Base-by-base conservation (phyloP, 306 rosid species). In the Betula pendula region DNA sequence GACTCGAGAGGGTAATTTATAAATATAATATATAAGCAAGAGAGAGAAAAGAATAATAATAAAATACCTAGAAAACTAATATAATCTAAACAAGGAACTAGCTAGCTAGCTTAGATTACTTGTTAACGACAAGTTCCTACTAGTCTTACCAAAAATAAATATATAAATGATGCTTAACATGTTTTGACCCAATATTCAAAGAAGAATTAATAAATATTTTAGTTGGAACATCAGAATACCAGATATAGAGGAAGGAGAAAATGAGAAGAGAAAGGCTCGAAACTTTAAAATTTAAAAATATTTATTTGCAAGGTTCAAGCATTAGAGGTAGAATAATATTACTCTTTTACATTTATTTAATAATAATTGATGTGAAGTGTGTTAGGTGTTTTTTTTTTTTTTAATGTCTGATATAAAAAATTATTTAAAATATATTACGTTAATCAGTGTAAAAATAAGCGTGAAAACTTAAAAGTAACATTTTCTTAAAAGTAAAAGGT, bases 121-220 rank as follows among this genome's bases (percentile, higher is more conserved):
- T 25, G n/a, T 5, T 22, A 20, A 9, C 33, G 5, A n/a, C 62
- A 55, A 55, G 62, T 55, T 3, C 62, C 31, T 10, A 29, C 62
- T 55, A 20, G 31, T n/a, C 31, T 55, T 55, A 3, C 3, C 31
- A 8, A 55, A 55, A 55, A 1, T 11, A 45, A 45, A 45, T 5
- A 22, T 24, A 55, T 55, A 24, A 24, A 55, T 22, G 2, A 55
- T 24, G 62, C 62, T 22, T 55, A 12, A 8, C 62, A 11, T 13
- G 49, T 45, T 45, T 24, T 56, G 63, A 56, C 63, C 63, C 29
- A 56, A 55, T 55, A 55, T 55, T 55, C 62, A 55, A 55, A 55
- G 62, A 22, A 55, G 62, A 55, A 38, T 38, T 38, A 38, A 55
- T 38, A 38, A 55, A 55, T 55, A 55, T 29, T 55, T n/a, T 55